phyloP scores from a whole-genome alignment of 257 asterid species.

The Hygrophila difformis region DNA sequence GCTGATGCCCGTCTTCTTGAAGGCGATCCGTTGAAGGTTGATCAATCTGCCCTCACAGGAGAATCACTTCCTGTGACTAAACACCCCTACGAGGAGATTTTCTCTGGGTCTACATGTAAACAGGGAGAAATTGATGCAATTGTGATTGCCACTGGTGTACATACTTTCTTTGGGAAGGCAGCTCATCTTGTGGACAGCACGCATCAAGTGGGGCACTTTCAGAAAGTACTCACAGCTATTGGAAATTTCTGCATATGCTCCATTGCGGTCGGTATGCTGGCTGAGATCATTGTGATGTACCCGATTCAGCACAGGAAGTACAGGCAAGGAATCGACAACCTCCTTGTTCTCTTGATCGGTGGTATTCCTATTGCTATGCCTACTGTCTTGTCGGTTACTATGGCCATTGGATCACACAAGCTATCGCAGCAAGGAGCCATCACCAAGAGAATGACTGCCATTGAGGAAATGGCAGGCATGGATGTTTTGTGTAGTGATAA shows the following conservation, averaged over 20 bases:
- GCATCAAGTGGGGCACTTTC: constrained; percentile 91
- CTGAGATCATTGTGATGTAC: constrained; percentile 80
- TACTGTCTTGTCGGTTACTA: constrained; percentile 79
- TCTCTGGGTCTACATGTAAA: constrained; percentile 95
- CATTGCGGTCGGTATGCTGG: constrained; percentile 65
- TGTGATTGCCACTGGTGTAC: constrained; percentile 92
- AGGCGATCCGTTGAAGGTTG: constrained; percentile 81
- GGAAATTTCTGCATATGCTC: constrained; percentile 97
- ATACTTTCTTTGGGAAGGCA: constrained; percentile 93
- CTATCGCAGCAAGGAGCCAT: constrained; percentile 92
- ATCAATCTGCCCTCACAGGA: constrained; percentile 88
- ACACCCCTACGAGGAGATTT: constrained; percentile 62
- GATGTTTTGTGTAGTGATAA: constrained; percentile 91
- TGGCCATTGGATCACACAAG: constrained; percentile 97
- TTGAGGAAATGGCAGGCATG: constrained; percentile 97
- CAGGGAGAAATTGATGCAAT: constrained; percentile 94
- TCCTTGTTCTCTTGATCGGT: constrained; percentile 77
- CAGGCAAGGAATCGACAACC: constrained; percentile 80
- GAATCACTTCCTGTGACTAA: constrained; percentile 88
- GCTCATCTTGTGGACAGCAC: constrained; percentile 96
- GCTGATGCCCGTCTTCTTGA: constrained; percentile 98
- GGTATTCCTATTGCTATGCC: constrained; percentile 99
- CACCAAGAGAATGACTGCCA: constrained; percentile 95
- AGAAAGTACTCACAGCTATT: constrained; percentile 80
- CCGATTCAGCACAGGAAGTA: constrained; percentile 74